phyloP scores from a whole-genome alignment of 2,329 filamentous ascomycete genomes.

The Penicillium sp. region DNA sequence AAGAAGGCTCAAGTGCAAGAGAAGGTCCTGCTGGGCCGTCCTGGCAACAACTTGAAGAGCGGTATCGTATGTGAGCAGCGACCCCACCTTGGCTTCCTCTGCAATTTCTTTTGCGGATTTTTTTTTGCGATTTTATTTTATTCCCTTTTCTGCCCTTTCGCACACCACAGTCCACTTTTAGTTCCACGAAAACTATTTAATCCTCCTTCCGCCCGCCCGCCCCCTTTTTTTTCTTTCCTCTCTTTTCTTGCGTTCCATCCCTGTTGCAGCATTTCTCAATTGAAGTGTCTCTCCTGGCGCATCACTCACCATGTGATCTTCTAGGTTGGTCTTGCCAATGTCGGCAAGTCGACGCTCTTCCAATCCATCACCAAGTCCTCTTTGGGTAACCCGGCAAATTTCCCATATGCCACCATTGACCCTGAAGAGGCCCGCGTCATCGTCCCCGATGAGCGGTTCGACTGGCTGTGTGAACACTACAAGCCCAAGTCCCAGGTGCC shows the following conservation, averaged over 20 bases:
- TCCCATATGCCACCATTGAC: conserved; percentile 98
- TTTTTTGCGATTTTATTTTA: conserved; percentile 9
- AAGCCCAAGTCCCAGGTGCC: conserved; percentile 97
- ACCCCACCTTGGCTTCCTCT: conserved; percentile 26
- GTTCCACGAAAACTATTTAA: conserved; percentile 22
- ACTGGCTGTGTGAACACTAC: conserved; percentile 94
- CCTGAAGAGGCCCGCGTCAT: conserved; percentile 97
- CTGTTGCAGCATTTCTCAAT: conserved; percentile 2
- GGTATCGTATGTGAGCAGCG: conserved; percentile 79
- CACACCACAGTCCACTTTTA: conserved; percentile 24
- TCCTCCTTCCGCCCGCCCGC: conserved; percentile 12
- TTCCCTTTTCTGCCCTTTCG: conserved; percentile 3
- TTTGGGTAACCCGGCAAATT: conserved; percentile 98
- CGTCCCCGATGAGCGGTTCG: conserved; percentile 90
- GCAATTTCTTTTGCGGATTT: conserved; percentile 20
- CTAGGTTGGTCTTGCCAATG: conserved; percentile 96
- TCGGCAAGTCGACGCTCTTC: conserved; percentile 98
- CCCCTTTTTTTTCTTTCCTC: conserved; percentile 11
- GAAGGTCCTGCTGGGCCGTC: conserved; percentile 92
- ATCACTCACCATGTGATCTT: conserved; percentile 14
- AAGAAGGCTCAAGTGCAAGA: conserved; percentile 90
- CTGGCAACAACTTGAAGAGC: conserved; percentile 97
- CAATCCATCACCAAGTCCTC: conserved; percentile 98
- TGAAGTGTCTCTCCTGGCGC: background rate
- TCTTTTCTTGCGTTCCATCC: conserved; percentile 6